Conservation (phyloP, 225 moss, liverwort and hornwort species). For the Rhytidiadelphus loreus region DNA sequence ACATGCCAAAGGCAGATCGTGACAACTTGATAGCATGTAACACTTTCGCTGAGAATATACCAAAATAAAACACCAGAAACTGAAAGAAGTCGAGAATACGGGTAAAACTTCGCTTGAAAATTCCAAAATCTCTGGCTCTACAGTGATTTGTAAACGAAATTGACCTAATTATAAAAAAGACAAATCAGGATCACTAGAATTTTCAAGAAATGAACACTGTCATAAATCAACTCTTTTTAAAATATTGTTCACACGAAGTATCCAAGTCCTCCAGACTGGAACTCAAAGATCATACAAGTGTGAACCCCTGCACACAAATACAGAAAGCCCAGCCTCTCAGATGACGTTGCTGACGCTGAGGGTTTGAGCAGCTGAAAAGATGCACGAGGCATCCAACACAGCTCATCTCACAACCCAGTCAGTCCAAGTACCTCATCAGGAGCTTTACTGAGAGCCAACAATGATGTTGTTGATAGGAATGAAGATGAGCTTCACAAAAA, state of each 20-base stretch:
- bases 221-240: not conserved
- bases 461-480: conserved; percentile 89
- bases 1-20: not conserved
- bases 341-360: not conserved
- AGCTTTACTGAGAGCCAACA: conserved; percentile 34
- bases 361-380: not conserved
- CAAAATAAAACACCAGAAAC: not conserved
- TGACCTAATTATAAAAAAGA: not conserved
- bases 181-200: not conserved
- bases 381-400: not conserved
- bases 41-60: not conserved
- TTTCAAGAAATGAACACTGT: not conserved
- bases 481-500: conserved; percentile 87
- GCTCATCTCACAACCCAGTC: not conserved
- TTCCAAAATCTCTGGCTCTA: not conserved
- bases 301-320: not conserved
- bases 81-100: not conserved
- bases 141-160: not conserved
- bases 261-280: not conserved
- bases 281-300: not conserved
- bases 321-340: not conserved
- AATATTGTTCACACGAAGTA: not conserved
- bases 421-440: not conserved
- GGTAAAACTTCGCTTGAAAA: not conserved
- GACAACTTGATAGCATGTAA: not conserved